Base-by-base conservation (phyloP, 1,284 basidiomycete species). In the Phaffia rhodozyma region DNA sequence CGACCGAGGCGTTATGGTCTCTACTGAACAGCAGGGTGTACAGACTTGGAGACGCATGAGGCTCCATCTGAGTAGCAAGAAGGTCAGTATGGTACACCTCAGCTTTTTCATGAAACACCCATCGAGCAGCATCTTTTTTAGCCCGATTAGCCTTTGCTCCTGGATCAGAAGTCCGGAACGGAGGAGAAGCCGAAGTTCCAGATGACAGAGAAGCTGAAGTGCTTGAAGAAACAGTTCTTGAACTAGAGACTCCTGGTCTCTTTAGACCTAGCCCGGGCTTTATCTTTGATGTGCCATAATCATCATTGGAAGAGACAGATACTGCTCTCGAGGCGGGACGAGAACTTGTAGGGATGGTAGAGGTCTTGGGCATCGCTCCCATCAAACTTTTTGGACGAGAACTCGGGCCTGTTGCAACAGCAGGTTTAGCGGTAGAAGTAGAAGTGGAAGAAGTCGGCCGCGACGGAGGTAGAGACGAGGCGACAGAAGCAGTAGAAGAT, bases 1-100 rank as follows among this genome's bases (percentile, higher is more conserved):
- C 96, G 71, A 92, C 93, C 69, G 98, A 87, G 1, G 92, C 90
- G 69, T 88, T 89, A 75, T 98, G 94, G 72, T 97, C 94, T 68
- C 89, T 90, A 72, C 92, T 96, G 79, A 98, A 99, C 54, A 98
- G 80, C 48, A 84, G 83, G 5, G 81, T 77, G n/a, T 87, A 74
- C 3, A 97, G 77, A 6, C 91, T 87, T 65, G 85, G 84, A 16
- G 87, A 86, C 18, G 83, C 80, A 70, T 89, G 82, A 1, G 85
- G 81, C 69, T 96, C 91, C 88, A 97, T 96, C 74, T 98, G 96
- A 68, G 82, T 82, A 67, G 91, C 87, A 49, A 99, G 79, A 18
- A 86, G 78, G 56, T 97, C 94, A 50, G 87, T 82, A 23, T 96
- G 82, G 72, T 97, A 93, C 71, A 91, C 89, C 62, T 89, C 81